A percentile compares a stretch with the other conserved stretches of the same genome.
Conservation (phyloP, 495 filamentous ascomycete species). For the Xylaria nigripes region DNA sequence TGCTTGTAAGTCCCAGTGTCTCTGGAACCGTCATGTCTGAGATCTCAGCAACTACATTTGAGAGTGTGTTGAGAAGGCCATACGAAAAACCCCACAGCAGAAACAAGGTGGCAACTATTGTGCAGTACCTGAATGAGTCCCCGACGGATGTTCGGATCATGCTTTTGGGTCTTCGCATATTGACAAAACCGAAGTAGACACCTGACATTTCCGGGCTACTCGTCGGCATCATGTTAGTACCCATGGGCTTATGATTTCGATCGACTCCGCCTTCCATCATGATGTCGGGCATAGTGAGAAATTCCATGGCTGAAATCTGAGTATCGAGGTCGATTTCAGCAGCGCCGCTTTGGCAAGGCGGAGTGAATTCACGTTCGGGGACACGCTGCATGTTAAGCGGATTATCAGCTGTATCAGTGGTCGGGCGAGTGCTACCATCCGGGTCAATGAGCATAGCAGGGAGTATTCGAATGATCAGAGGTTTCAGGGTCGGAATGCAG, state of each 20-base stretch:
- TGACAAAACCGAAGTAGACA: constrained; percentile 73
- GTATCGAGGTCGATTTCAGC: constrained; percentile 20
- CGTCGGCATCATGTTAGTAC: background rate
- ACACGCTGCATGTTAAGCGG: constrained; percentile 13
- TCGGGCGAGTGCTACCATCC: constrained; percentile 22
- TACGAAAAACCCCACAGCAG: constrained; percentile 87
- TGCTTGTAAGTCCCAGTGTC: constrained; percentile 31
- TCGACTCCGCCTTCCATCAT: constrained; percentile 2
- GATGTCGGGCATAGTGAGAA: constrained; percentile 49
- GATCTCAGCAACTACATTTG: constrained; percentile 44
- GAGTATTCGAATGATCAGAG: constrained; percentile 65
- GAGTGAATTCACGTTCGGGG: constrained; percentile 12
- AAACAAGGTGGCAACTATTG: constrained; percentile 68
- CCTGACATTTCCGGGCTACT: constrained; percentile 3
- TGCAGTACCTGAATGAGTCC: constrained; percentile 44
- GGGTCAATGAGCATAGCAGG: constrained; percentile 58
- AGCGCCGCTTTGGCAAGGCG: constrained; percentile 17
- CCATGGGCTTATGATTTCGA: background rate
- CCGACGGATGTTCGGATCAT: constrained; percentile 52
- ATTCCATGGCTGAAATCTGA: constrained; percentile 48
- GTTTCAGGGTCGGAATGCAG: constrained; percentile 83
- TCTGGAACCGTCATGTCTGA: constrained; percentile 30
- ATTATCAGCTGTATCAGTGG: constrained; percentile 10
- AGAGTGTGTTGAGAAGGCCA: constrained; percentile 69
- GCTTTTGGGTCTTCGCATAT: constrained; percentile 66